These are phyloP conservation scores for Zychaea mexicana DNA, from an alignment of 371 early-diverging fungal genomes.

Conservation along the genomic window DNA sequence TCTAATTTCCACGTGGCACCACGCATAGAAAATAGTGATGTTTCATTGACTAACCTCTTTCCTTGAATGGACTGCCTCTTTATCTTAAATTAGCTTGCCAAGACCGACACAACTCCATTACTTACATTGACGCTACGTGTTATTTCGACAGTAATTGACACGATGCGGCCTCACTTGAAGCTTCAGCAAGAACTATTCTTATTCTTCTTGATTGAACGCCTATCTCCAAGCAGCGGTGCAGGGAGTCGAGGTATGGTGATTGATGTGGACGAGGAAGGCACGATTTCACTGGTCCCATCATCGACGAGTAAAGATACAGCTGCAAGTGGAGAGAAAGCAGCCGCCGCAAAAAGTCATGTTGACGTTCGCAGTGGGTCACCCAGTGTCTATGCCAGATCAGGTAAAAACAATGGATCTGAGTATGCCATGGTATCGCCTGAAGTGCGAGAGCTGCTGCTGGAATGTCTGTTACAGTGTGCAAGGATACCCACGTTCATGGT, in stretches of 20 bases:
- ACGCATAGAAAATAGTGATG: no score
- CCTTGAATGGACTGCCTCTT: not conserved
- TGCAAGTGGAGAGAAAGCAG: not conserved
- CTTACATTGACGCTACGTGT: constrained; percentile 66
- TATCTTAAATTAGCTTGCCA: constrained; percentile 43
- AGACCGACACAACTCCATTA: constrained; percentile 63
- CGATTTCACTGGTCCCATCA: constrained; percentile 25
- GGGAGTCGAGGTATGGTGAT: constrained; percentile 33
- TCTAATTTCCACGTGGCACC: no score
- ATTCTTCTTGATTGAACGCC: constrained; percentile 73
- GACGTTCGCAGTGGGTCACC: constrained; percentile 46
- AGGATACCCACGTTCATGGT: constrained; percentile 76
- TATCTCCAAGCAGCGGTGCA: constrained; percentile 52
- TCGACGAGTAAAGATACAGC: not conserved
- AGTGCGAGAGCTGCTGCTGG: constrained; percentile 81
- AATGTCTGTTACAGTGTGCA: constrained; percentile 75
- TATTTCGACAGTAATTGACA: constrained; percentile 76
- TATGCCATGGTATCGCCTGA: constrained; percentile 66
- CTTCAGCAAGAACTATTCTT: constrained; percentile 81
- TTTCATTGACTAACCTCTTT: no score
- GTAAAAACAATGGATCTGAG: constrained; percentile 37
- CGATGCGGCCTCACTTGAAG: constrained; percentile 68
- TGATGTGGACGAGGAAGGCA: constrained; percentile 47
- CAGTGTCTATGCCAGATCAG: constrained; percentile 35
- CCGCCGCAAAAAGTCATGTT: constrained; percentile 9